phyloP scores from a whole-genome alignment of 2,329 filamentous ascomycete species.

The Helotiales sp. region DNA sequence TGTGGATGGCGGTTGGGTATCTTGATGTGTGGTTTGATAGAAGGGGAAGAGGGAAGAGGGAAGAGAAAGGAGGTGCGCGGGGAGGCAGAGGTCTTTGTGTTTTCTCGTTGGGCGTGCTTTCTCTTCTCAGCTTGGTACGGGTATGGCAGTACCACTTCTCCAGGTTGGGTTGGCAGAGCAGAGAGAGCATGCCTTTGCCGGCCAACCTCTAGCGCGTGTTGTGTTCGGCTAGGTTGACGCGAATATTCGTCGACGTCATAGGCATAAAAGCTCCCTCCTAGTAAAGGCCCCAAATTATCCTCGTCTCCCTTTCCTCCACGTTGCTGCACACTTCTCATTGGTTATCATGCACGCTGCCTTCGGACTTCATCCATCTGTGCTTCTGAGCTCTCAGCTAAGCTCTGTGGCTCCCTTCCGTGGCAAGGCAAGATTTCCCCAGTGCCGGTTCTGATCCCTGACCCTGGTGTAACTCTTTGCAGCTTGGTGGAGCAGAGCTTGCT shows the following conservation, averaged over 20 bases:
- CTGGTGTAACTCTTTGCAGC: background rate
- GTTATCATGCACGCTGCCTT: background rate
- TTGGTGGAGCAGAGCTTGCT: background rate
- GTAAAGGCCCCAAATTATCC: too few species aligned
- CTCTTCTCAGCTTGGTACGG: background rate
- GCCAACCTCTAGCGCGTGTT: background rate
- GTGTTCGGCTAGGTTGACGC: background rate
- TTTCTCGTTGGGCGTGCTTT: background rate
- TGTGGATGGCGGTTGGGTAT: background rate
- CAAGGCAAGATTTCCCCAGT: background rate
- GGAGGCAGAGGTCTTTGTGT: constrained; percentile 5
- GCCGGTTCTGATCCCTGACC: background rate
- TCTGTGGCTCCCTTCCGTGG: background rate
- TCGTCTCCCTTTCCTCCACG: background rate
- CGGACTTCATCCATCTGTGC: background rate
- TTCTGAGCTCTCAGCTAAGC: background rate
- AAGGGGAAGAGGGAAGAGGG: background rate
- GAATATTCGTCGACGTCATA: constrained; percentile 7
- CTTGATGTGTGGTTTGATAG: background rate
- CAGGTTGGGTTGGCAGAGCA: background rate
- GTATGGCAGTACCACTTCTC: background rate
- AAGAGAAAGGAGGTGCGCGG: background rate
- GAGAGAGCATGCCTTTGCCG: background rate
- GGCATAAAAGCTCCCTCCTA: too few species aligned
- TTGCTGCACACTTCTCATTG: background rate